Conservation (phyloP, 176 grass and related monocot genomes). For the Oryza coarctata region DNA sequence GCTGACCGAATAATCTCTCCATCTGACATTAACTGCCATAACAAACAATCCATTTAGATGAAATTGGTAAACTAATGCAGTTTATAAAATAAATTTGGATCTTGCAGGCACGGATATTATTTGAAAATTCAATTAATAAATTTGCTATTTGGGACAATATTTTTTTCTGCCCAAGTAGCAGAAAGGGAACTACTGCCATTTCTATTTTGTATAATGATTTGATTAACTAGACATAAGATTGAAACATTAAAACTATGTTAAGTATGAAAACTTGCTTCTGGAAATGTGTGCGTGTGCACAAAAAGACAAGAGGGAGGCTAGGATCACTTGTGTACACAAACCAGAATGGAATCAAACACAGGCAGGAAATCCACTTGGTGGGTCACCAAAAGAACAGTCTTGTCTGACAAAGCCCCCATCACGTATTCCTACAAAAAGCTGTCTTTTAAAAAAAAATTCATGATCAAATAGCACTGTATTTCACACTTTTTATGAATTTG, state of each 20-base stretch:
- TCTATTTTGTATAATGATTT: background rate
- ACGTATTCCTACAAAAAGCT: conserved; percentile 69
- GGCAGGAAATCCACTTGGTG: conserved; percentile 97
- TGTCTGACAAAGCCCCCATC: conserved; percentile 72
- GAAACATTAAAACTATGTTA: background rate
- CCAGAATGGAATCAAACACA: conserved; percentile 76
- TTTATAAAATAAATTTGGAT: background rate
- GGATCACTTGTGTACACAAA: conserved; percentile 15
- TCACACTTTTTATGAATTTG: background rate
- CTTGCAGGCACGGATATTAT: background rate
- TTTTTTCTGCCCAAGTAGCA: background rate
- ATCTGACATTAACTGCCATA: conserved; percentile 82
- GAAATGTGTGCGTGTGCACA: background rate
- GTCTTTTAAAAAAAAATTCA: background rate
- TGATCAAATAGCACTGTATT: background rate
- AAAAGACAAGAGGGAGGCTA: background rate
- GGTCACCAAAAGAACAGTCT: conserved; percentile 82
- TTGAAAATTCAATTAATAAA: background rate
- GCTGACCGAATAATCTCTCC: conserved; percentile 62
- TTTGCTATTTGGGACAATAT: background rate
- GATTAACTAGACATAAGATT: background rate
- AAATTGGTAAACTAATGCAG: background rate
- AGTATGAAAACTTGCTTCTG: background rate
- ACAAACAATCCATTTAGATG: conserved; percentile 6
- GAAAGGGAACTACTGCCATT: background rate